phyloP scores from a whole-genome alignment of 1,284 basidiomycete species.

The Sanghuangporus weigelae region DNA sequence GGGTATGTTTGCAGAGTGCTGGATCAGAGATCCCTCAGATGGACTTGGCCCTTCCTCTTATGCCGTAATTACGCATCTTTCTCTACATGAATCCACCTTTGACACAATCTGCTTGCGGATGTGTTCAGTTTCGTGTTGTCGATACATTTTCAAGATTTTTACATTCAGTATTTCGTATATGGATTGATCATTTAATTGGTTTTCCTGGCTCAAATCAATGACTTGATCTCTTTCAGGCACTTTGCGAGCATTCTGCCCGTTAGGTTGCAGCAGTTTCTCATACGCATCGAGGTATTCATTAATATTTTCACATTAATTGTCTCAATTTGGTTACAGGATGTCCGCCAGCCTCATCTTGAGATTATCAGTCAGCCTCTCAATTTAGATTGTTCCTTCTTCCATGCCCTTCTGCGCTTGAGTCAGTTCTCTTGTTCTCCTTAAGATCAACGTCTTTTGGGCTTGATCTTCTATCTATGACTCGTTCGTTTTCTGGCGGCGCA shows the following conservation, averaged over 20 bases:
- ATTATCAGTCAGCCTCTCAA: not conserved
- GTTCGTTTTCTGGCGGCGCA: not conserved
- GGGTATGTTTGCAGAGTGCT: not conserved
- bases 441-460: not conserved
- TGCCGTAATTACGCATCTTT: not conserved
- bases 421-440: not conserved
- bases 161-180: slow-evolving; percentile 7
- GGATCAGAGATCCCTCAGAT: slow-evolving; percentile 1
- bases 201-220: slow-evolving; percentile 2
- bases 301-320: not conserved
- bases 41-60: not conserved
- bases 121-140: slow-evolving; percentile 6
- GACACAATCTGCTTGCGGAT: slow-evolving; percentile 2
- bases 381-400: not conserved
- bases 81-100: not conserved
- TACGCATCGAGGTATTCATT: too few relatives aligned
- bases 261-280: not conserved
- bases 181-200: slow-evolving; percentile 16
- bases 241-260: not conserved
- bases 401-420: not conserved
- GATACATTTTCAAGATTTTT: slow-evolving; percentile 4
- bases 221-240: not conserved
- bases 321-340: not conserved
- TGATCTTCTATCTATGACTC: not conserved
- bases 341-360: not conserved